Percentiles rank a stretch among this genome's conserved stretches.
Conservation (phyloP, 2,329 filamentous ascomycete genomes). For the Fusarium dlaminii region DNA sequence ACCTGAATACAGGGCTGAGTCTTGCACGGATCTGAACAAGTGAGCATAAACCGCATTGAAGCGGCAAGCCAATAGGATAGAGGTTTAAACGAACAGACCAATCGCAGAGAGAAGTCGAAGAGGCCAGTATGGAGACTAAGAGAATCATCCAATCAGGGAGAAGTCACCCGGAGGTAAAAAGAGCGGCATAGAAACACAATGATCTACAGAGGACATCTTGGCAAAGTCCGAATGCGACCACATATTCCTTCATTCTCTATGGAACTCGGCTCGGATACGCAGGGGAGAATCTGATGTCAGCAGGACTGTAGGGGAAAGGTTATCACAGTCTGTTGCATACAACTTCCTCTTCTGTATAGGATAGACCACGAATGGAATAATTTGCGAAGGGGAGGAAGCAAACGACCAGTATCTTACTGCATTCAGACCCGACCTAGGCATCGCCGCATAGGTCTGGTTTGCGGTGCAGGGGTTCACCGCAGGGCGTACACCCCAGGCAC, state of each 20-base stretch:
- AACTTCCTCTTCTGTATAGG: no score
- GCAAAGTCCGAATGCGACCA: background rate
- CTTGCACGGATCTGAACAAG: background rate
- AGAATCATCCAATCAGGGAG: background rate
- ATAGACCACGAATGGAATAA: background rate
- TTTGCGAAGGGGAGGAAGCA: accelerated
- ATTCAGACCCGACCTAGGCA: accelerated
- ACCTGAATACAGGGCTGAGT: background rate
- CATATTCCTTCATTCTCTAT: background rate
- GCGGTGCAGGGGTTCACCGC: background rate
- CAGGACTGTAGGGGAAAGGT: background rate
- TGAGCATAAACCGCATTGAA: background rate
- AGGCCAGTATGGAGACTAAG: background rate
- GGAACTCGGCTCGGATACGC: no score
- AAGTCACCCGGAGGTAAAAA: no score
- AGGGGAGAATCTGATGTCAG: background rate
- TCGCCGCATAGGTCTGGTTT: accelerated
- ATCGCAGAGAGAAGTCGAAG: accelerated
- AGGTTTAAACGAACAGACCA: background rate
- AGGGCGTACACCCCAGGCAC: background rate
- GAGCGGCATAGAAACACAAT: background rate
- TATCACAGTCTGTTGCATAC: background rate
- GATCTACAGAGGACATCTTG: background rate
- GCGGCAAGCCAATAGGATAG: background rate
- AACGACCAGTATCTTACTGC: background rate